These are phyloP conservation scores for Epithele typhae DNA, from an alignment of 768 basidiomycete species.

Conservation along the genomic window DNA sequence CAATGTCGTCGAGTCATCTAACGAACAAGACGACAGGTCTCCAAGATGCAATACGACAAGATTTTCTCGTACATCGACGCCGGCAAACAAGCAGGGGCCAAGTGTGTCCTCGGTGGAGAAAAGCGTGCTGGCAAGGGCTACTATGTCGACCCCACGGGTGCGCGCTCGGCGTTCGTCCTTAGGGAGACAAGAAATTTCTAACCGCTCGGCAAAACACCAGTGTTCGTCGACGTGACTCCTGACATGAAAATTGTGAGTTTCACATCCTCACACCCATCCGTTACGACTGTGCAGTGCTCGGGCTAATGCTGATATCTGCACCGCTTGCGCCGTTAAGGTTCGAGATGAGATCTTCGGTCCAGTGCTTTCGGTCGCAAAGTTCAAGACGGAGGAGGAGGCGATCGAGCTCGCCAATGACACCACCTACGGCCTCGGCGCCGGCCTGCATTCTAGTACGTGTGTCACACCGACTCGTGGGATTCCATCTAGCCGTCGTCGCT, in stretches of 20 bases:
- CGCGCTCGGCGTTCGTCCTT: conserved; percentile 22
- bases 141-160: conserved; percentile 87
- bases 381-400: conserved; percentile 85
- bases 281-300: too few species aligned
- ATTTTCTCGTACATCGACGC: conserved; percentile 86
- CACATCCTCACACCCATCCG: too few species aligned
- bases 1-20: too few species aligned
- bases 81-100: conserved; percentile 83
- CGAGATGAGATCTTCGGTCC: conserved; percentile 85
- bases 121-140: conserved; percentile 76
- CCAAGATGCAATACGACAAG: conserved; percentile 80
- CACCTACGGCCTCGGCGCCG: conserved; percentile 88
- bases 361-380: conserved; percentile 77
- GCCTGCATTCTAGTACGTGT: conserved; percentile 75
- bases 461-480: too few species aligned
- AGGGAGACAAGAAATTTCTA: background rate
- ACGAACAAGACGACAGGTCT: too few species aligned
- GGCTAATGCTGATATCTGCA: too few species aligned
- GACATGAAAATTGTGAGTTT: conserved; percentile 80
- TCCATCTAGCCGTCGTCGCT: too few species aligned
- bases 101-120: conserved; percentile 70
- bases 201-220: conserved; percentile 31
- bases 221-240: conserved; percentile 75
- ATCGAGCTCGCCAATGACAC: conserved; percentile 84
- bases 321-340: conserved; percentile 9